Base-by-base conservation (phyloP, 768 basidiomycete species). In the Termitomyces sp. region DNA sequence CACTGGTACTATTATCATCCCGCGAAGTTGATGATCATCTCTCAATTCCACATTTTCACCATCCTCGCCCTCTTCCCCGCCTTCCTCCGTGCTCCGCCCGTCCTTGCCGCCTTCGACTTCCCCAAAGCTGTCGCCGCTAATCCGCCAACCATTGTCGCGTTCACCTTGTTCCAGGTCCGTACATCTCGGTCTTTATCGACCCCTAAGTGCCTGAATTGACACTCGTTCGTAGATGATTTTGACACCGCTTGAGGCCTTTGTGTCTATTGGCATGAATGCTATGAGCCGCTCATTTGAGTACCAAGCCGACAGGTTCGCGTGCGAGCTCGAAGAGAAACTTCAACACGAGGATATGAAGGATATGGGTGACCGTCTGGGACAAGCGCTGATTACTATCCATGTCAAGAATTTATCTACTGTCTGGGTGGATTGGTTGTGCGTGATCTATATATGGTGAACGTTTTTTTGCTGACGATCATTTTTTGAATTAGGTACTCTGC, bases 1-100 rank as follows among this genome's bases (percentile, higher is more conserved):
- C 96, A 98, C 77, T 98, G 96, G 95, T 92, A 89, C 70, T 86
- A 86, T 77, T 81, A 87, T 66, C 96, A 98, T 79, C 92, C 94
- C 1, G 88, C 89, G 63, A 94, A 97, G 72, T 83, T 97, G 70
- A 82, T 98, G 70, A 78, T 85, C 60, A 83, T 96, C 66, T 90
- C 90, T 45, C 95, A 98, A 68, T 54, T 94, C 56, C 94, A 97
- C 79, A 84, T 94, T 64, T 91, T 96, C 75, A 81, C 86, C 65
- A 90, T 96, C 68, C 84, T 96, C 56, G 86, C 88, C 1, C 80
- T 90, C 66, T 95, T 94, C 83, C 91, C 91, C n/a, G 91, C 92
- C 0, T 95, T 96, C 83, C 79, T 94, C 53, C 85, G 86, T 54
- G 88, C 93, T 0, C 86, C 89, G 0, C 88, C 89, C 60, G 77